Percentiles rank a stretch among this genome's conserved stretches.
Conservation (phyloP, 2,329 filamentous ascomycete genomes). For the Microsporum ferrugineum region DNA sequence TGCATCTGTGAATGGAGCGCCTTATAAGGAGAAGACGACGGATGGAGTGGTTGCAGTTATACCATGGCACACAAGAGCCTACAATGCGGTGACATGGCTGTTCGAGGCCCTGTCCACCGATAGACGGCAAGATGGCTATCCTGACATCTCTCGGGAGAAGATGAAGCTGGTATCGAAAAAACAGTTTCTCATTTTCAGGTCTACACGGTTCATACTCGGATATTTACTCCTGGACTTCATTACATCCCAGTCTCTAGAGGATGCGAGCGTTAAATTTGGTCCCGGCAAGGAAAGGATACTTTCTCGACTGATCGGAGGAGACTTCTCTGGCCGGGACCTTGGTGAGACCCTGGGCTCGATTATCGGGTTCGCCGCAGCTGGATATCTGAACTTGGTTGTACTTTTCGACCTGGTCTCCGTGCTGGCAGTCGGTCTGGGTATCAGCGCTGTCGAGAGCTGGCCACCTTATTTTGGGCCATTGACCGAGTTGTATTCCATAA, state of each 20-base stretch:
- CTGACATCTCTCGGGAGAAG: neutral
- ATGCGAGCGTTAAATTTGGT: constrained; percentile 4
- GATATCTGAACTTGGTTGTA: neutral
- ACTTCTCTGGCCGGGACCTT: constrained; percentile 2
- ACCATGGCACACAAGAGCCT: neutral
- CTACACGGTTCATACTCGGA: constrained; percentile 4
- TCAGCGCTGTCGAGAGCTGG: constrained; percentile 4
- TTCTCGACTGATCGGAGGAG: neutral
- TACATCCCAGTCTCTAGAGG: constrained; percentile 2
- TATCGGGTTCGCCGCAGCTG: constrained; percentile 2
- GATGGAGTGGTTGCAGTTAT: neutral
- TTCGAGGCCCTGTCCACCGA: constrained; percentile 1
- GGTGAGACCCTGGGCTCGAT: constrained; percentile 6
- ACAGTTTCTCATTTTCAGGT: constrained; percentile 7
- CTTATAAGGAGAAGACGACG: neutral
- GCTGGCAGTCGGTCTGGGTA: constrained; percentile 4
- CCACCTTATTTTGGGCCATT: constrained; percentile 9
- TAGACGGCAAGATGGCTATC: neutral
- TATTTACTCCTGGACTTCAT: constrained; percentile 10
- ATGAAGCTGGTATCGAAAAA: neutral
- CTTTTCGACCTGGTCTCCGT: neutral
- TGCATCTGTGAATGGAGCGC: neutral
- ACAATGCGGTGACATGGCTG: neutral
- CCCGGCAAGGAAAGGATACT: constrained; percentile 8
- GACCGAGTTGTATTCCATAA: constrained; percentile 7